Percentiles rank a stretch among this genome's conserved stretches.
These are phyloP conservation scores for Lactarius hatsudake DNA, from an alignment of 768 basidiomycete species.

Conservation along the genomic window DNA sequence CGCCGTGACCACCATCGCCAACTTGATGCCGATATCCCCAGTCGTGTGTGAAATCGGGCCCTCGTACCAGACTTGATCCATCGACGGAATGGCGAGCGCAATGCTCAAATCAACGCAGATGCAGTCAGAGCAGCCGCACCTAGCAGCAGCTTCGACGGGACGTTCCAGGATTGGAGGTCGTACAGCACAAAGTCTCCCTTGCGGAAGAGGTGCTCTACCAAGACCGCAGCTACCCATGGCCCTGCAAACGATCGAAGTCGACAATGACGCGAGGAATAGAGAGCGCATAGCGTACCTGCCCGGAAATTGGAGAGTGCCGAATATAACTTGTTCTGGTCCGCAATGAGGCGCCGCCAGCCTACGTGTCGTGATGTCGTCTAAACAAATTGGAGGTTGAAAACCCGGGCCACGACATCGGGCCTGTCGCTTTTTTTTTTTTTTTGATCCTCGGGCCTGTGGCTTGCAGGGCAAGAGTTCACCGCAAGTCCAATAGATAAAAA, in stretches of 20 bases:
- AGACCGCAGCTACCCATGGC: conserved; percentile 55
- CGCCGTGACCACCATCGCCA: conserved; percentile 49
- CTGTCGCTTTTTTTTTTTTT: no score
- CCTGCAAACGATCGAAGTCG: not conserved
- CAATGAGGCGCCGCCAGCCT: no score
- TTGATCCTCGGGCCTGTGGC: no score
- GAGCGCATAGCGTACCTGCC: conserved; percentile 54
- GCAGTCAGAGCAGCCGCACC: conserved; percentile 41
- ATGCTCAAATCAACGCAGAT: conserved; percentile 44
- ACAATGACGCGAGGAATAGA: fast-evolving
- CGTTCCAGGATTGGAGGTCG: conserved; percentile 53
- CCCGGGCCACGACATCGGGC: no score
- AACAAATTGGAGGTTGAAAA: no score
- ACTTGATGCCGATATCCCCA: conserved; percentile 71
- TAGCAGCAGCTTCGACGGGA: conserved; percentile 49
- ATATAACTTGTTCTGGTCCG: conserved; percentile 66
- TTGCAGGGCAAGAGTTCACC: no score
- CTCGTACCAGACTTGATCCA: conserved; percentile 68
- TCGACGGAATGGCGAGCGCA: conserved; percentile 58
- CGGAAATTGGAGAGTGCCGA: conserved; percentile 58
- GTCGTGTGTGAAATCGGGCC: conserved; percentile 57
- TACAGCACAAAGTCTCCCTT: conserved; percentile 47
- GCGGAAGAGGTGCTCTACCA: conserved; percentile 70
- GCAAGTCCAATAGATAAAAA: no score
- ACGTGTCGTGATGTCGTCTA: no score